phyloP scores from a whole-genome alignment of 306 rosid species.

The Lagenaria siceraria region DNA sequence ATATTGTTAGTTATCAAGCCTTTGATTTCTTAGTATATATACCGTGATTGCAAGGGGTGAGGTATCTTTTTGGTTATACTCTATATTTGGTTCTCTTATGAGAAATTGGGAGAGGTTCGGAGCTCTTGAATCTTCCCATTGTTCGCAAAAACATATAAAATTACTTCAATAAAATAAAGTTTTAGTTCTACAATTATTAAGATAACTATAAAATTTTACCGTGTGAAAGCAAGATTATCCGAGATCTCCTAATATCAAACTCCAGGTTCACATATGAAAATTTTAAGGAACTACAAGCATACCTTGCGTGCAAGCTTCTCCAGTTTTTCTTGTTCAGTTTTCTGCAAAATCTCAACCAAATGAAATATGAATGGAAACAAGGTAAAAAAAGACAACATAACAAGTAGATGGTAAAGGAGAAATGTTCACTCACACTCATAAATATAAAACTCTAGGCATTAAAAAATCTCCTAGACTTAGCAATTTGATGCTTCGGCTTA shows the following conservation, averaged over 20 bases:
- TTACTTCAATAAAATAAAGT: background rate
- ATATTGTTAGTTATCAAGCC: too few species aligned
- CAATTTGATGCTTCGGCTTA: background rate
- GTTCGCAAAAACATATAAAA: background rate
- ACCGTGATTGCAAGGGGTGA: too few species aligned
- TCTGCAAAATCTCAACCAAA: background rate
- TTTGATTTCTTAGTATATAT: too few species aligned
- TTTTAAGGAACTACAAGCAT: background rate
- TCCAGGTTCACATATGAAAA: background rate
- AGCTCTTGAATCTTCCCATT: too few species aligned
- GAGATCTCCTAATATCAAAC: background rate
- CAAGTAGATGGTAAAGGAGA: background rate
- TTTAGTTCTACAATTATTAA: background rate
- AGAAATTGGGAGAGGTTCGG: too few species aligned
- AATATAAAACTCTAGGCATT: background rate
- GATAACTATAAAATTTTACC: background rate
- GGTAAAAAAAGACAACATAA: background rate
- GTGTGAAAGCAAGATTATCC: background rate
- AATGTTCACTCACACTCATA: background rate
- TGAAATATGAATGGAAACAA: background rate
- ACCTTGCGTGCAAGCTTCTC: constrained; percentile 9
- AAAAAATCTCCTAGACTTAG: background rate
- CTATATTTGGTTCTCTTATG: too few species aligned
- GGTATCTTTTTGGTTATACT: too few species aligned
- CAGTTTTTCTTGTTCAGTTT: constrained; percentile 2